phyloP scores from a whole-genome alignment of 2,329 filamentous ascomycete genomes.

The Escovopsis weberi region DNA sequence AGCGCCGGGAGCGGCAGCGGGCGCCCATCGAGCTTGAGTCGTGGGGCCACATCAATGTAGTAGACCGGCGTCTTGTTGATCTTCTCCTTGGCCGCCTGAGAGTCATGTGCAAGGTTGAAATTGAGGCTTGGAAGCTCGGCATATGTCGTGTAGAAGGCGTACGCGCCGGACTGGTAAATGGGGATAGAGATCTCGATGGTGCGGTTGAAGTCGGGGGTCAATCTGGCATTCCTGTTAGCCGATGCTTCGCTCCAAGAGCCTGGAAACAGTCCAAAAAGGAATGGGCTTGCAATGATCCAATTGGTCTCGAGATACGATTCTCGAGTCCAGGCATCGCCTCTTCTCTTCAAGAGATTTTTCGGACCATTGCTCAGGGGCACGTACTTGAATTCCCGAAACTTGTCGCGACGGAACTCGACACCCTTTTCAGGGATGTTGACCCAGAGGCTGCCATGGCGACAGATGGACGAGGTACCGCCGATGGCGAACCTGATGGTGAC shows the following conservation, averaged over 20 bases:
- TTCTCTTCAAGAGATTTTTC: no score
- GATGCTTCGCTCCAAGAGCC: neutral
- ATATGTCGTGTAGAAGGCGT: slow-evolving; percentile 89
- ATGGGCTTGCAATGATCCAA: neutral
- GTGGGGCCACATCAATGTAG: slow-evolving; percentile 89
- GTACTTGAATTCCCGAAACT: slow-evolving; percentile 83
- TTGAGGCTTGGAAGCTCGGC: slow-evolving; percentile 61
- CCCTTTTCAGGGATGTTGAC: slow-evolving; percentile 80
- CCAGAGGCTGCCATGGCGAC: slow-evolving; percentile 87
- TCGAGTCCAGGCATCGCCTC: no score
- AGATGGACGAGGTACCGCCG: slow-evolving; percentile 91
- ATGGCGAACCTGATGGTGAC: slow-evolving; percentile 79
- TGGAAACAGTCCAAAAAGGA: neutral
- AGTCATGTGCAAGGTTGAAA: slow-evolving; percentile 12
- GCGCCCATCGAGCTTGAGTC: slow-evolving; percentile 56
- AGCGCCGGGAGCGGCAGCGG: slow-evolving; percentile 73
- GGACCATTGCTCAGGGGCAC: slow-evolving; percentile 14
- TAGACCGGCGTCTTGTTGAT: slow-evolving; percentile 57
- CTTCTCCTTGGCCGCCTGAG: slow-evolving; percentile 25
- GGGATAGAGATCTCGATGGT: slow-evolving; percentile 82
- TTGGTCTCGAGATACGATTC: neutral
- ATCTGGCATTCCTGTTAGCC: slow-evolving; percentile 30
- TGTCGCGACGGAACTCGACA: slow-evolving; percentile 58
- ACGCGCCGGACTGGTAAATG: slow-evolving; percentile 70
- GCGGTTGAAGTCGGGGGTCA: slow-evolving; percentile 84